Conservation (phyloP, 768 basidiomycete genomes). For the Leccinum longicurvipes region DNA sequence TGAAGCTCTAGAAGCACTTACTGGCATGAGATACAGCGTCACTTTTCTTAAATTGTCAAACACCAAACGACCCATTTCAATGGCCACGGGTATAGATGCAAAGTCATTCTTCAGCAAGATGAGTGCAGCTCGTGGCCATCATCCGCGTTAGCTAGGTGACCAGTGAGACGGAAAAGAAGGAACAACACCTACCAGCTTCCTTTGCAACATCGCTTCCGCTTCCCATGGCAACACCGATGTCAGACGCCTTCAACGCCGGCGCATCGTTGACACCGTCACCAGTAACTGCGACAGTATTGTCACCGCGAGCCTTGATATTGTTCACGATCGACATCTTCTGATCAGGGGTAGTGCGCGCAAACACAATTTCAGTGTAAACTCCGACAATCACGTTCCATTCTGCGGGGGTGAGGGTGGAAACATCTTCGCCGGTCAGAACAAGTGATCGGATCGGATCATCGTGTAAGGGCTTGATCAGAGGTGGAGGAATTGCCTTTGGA, state of each 20-base stretch:
- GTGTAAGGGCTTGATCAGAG: constrained; percentile 33
- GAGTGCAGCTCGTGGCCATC: constrained; percentile 32
- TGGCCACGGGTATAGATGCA: constrained; percentile 53
- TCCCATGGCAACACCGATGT: constrained; percentile 56
- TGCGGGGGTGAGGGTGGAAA: constrained; percentile 31
- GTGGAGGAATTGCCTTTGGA: background rate
- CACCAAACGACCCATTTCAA: constrained; percentile 55
- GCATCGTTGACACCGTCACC: constrained; percentile 59
- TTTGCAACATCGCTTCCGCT: constrained; percentile 49
- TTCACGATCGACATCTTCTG: constrained; percentile 59
- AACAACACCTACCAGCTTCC: constrained; percentile 42
- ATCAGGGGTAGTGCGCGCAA: constrained; percentile 54
- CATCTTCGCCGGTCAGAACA: constrained; percentile 44
- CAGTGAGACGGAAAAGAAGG: background rate
- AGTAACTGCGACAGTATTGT: constrained; percentile 49
- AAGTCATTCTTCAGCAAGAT: constrained; percentile 58
- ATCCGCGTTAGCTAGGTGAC: background rate
- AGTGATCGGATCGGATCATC: constrained; percentile 38
- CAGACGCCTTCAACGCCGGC: constrained; percentile 48
- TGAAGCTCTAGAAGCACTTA: constrained; percentile 10
- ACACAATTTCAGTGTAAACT: constrained; percentile 44
- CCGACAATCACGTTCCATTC: constrained; percentile 42
- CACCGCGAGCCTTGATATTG: constrained; percentile 45
- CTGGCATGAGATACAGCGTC: constrained; percentile 42
- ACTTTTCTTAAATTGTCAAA: constrained; percentile 59